Conservation (phyloP, 163 green algal species). For the Scenedesmus sp. region DNA sequence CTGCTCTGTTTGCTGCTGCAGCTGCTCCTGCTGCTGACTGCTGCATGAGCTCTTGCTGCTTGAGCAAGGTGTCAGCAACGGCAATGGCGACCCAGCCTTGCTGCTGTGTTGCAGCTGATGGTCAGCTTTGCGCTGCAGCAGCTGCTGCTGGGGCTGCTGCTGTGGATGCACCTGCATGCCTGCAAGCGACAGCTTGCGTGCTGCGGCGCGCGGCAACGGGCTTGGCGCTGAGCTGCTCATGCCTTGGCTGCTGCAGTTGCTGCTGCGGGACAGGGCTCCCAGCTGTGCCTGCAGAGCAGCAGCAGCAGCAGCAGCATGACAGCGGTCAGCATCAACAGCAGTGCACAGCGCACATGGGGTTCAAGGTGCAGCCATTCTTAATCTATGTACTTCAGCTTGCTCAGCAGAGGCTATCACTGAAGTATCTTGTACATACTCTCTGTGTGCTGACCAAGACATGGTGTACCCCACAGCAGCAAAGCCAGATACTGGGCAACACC, state of each 20-base stretch:
- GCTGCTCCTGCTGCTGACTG: constrained; percentile 10
- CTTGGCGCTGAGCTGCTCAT: not conserved
- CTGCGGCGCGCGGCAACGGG: not conserved
- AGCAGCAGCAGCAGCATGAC: not conserved
- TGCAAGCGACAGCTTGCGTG: not conserved
- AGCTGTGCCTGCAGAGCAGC: not conserved
- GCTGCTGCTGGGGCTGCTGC: not conserved
- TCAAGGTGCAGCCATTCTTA: too few relatives aligned
- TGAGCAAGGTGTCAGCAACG: not conserved
- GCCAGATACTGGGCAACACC: too few relatives aligned
- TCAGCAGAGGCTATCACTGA: too few relatives aligned
- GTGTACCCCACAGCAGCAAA: not conserved
- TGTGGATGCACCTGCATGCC: not conserved
- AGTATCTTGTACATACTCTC: too few relatives aligned
- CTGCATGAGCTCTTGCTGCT: constrained; percentile 36
- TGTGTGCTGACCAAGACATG: too few relatives aligned
- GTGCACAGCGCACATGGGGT: not conserved
- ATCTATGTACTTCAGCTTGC: too few relatives aligned
- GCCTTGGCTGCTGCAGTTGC: not conserved
- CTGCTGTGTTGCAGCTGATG: not conserved
- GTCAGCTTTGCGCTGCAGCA: not conserved
- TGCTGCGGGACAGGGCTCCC: not conserved
- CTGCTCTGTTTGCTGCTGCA: constrained; percentile 1
- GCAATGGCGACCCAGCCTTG: not conserved
- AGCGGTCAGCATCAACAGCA: not conserved